Conservation (phyloP, 495 filamentous ascomycete genomes). For the Trichoderma asperelloides region DNA sequence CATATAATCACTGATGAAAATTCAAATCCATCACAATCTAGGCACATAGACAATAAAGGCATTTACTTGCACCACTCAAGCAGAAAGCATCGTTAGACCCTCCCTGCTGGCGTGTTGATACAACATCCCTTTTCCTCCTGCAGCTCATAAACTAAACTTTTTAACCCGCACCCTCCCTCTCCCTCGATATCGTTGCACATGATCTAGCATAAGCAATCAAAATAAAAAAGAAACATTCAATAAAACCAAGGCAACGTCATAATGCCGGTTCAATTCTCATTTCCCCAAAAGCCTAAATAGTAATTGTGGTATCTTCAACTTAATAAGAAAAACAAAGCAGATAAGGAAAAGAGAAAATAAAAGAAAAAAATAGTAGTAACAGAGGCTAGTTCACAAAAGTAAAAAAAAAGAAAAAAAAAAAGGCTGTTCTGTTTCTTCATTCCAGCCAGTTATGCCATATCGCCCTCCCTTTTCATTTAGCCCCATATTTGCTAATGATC, state of each 20-base stretch:
- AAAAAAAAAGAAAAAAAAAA: slow-evolving; percentile 9
- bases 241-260: background rate
- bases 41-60: too few relatives aligned
- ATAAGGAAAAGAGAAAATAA: slow-evolving; percentile 5
- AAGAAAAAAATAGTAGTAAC: background rate
- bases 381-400: background rate
- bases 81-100: too few relatives aligned
- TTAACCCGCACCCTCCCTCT: background rate
- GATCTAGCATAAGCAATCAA: background rate
- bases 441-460: slow-evolving; percentile 1
- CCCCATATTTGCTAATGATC: background rate
- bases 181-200: background rate
- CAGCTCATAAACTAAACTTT: too few relatives aligned
- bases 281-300: background rate
- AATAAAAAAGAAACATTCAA: background rate
- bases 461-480: background rate
- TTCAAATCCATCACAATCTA: too few relatives aligned
- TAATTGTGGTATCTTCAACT: slow-evolving; percentile 2
- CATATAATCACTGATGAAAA: too few relatives aligned
- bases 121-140: too few relatives aligned
- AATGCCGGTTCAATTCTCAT: background rate
- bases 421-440: slow-evolving; percentile 11
- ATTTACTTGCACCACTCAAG: too few relatives aligned
- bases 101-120: too few relatives aligned
- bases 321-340: slow-evolving; percentile 11